Conservation (phyloP, 257 asterid genomes). For the Solanum pennellii region DNA sequence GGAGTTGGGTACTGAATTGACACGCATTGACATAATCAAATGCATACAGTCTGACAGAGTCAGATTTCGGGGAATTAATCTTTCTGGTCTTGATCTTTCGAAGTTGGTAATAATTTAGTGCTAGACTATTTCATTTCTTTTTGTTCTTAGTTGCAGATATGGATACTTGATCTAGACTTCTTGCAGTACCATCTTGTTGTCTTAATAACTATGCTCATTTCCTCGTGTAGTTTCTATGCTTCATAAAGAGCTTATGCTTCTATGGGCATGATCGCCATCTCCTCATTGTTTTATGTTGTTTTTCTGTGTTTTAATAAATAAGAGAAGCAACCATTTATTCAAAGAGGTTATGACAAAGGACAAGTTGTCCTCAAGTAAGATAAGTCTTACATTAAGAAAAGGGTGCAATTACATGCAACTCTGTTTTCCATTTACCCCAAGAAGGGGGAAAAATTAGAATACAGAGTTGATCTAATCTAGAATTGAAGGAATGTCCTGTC, state of each 20-base stretch:
- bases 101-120: slow-evolving; percentile 49
- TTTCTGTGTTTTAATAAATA: not conserved
- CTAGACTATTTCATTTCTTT: slow-evolving; percentile 2
- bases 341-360: not conserved
- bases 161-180: not conserved
- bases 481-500: not conserved
- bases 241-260: not conserved
- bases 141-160: not conserved
- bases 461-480: not conserved
- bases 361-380: not conserved
- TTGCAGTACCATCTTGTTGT: not conserved
- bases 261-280: not conserved
- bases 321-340: not conserved
- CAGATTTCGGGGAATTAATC: slow-evolving; percentile 87
- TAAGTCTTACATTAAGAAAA: not conserved
- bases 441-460: not conserved
- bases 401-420: not conserved
- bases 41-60: slow-evolving; percentile 91
- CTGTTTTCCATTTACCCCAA: not conserved
- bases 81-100: slow-evolving; percentile 89
- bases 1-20: slow-evolving; percentile 68
- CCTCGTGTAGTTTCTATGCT: not conserved
- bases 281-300: not conserved
- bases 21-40: slow-evolving; percentile 81
- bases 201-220: not conserved